A percentile compares a stretch with the other conserved stretches of the same genome.
These are phyloP conservation scores for Globisporangium lucens DNA, from an alignment of 352 stramenopile species.

Conservation along the genomic window DNA sequence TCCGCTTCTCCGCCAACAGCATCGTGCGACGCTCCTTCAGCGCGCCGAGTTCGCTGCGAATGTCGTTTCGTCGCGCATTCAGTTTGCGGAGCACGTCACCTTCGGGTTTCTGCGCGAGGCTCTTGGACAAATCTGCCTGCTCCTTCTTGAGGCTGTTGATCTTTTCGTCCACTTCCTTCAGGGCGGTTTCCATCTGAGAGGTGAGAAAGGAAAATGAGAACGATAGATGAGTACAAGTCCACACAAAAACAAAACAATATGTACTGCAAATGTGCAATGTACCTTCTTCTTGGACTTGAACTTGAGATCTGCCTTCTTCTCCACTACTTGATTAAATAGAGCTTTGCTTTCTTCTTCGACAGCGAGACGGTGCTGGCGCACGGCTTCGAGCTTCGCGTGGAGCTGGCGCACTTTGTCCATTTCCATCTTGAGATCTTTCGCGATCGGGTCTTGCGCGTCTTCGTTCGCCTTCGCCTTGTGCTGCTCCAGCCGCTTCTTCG, in stretches of 20 bases:
- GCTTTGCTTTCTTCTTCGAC: constrained; percentile 88
- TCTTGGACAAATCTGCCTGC: constrained; percentile 75
- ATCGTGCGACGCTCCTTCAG: constrained; percentile 82
- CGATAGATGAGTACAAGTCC: background rate
- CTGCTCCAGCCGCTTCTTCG: constrained; percentile 79
- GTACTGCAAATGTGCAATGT: background rate
- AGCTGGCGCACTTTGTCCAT: constrained; percentile 85
- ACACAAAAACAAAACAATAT: background rate
- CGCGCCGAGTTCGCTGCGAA: constrained; percentile 78
- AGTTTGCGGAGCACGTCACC: constrained; percentile 79
- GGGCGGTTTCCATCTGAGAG: constrained; percentile 62
- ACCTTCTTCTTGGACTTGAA: constrained; percentile 87
- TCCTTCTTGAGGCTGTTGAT: constrained; percentile 80
- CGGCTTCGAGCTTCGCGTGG: constrained; percentile 80
- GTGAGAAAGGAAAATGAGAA: background rate
- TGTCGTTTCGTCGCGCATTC: constrained; percentile 80
- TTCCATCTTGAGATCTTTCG: constrained; percentile 79
- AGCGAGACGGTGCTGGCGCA: constrained; percentile 81
- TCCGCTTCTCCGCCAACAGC: constrained; percentile 74
- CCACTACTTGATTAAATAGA: constrained; percentile 87
- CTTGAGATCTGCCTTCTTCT: constrained; percentile 88
- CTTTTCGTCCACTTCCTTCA: constrained; percentile 82
- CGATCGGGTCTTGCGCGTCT: constrained; percentile 69
- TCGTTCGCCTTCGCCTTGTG: constrained; percentile 76
- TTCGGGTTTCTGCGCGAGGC: constrained; percentile 68